Percentiles rank a stretch among this genome's conserved stretches.
Evolutionary conservation across 345 rosid genomes (phyloP).

Genomic region (Lagerstroemia speciosa): DNA sequence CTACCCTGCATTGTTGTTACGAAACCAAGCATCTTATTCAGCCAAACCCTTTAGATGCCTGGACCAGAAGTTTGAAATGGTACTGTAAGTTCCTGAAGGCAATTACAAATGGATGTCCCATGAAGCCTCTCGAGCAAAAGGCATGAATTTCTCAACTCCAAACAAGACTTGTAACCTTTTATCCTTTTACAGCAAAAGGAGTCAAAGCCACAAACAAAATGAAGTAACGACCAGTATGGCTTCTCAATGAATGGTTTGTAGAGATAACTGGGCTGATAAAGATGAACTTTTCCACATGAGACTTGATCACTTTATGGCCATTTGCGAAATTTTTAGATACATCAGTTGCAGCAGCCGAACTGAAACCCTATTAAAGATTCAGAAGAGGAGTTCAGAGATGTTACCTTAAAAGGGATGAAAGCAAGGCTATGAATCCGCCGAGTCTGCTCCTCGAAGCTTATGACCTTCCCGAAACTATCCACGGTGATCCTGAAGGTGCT

Average conservation of each 20-base stretch:
- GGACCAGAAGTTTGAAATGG: too few relatives aligned
- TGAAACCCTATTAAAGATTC: background rate
- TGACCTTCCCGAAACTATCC: constrained; percentile 74
- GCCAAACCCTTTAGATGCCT: background rate
- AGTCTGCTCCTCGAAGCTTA: constrained; percentile 68
- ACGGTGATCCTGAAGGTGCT: constrained; percentile 64
- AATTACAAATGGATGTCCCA: background rate
- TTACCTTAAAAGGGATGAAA: constrained; percentile 79
- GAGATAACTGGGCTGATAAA: background rate
- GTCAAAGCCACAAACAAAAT: background rate
- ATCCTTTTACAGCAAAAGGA: background rate
- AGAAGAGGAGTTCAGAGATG: background rate
- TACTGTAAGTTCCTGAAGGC: background rate
- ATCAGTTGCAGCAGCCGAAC: background rate
- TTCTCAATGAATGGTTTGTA: background rate
- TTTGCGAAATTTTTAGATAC: background rate
- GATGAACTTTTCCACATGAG: background rate
- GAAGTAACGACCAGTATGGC: background rate
- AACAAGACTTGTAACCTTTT: background rate
- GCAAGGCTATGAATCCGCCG: constrained; percentile 50
- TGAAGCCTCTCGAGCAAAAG: background rate
- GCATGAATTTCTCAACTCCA: background rate
- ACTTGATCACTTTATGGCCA: background rate
- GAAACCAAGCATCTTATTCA: background rate
- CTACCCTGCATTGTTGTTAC: constrained; percentile 43